A percentile compares a stretch with the other conserved stretches of the same genome.
Conservation (phyloP, 352 stramenopile genomes). For the Pythium sp. region DNA sequence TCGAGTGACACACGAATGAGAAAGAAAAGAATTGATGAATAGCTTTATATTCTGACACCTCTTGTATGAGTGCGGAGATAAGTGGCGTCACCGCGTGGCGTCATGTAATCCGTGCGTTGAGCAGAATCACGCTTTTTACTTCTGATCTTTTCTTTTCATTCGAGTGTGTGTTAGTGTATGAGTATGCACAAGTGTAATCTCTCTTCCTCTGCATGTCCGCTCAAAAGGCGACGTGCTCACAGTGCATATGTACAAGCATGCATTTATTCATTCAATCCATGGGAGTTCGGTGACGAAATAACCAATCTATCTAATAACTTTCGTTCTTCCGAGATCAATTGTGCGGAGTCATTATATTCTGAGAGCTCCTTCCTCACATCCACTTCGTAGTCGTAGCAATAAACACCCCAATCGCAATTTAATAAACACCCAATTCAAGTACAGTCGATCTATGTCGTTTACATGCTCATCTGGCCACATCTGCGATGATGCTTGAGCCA, state of each 20-base stretch:
- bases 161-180: conserved; percentile 1
- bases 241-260: conserved; percentile 1
- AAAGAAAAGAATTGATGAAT: conserved; percentile 74
- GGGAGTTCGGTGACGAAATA: conserved; percentile 71
- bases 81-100: conserved; percentile 57
- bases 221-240: background rate
- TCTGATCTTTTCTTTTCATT: conserved; percentile 38
- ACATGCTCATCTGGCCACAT: too few relatives aligned
- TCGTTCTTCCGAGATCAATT: conserved; percentile 79
- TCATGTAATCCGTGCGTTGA: conserved; percentile 53
- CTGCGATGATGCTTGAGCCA: background rate
- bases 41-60: conserved; percentile 90
- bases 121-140: conserved; percentile 77
- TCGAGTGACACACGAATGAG: background rate
- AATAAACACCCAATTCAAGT: background rate
- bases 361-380: conserved; percentile 10
- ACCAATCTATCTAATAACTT: conserved; percentile 79
- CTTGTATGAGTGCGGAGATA: conserved; percentile 83
- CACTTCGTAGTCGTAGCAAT: background rate
- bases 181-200: background rate
- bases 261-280: background rate
- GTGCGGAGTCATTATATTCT: conserved; percentile 21
- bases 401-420: background rate
- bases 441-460: background rate
- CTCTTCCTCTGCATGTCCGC: background rate